Base-by-base conservation (phyloP, 257 asterid genomes). In the Solanum pennellii region DNA sequence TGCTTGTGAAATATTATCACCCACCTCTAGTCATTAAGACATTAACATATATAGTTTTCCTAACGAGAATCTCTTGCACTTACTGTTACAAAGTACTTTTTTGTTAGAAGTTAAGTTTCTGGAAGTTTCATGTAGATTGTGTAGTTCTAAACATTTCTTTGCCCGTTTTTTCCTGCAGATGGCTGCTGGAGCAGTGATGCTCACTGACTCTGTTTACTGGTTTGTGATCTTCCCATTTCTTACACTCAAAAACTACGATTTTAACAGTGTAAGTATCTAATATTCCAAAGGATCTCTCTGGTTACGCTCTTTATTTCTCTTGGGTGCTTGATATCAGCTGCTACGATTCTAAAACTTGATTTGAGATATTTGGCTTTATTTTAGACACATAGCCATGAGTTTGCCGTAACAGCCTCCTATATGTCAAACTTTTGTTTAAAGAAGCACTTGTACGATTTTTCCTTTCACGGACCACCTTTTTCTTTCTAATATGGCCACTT, bases 161-260 rank as follows among this genome's bases (percentile, higher is more conserved):
- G 5, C 29, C 29, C 44, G 4, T 29, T n/a, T 80, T 49, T 49
- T 44, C 56, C 69, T 52, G 90, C 96, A 97, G 99, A 92, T 94
- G 94, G 93, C 96, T 72, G 98, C 98, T 42, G 99, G 99, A 84
- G 96, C 99, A 6, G 99, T 94, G 86, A 91, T 94, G 91, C 91
- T 97, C 88, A 95, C 99, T 3, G 98, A 95, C 90, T 2, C 72
- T 82, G 91, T 97, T 77, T 97, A 97, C 90, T 95, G 99, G 99
- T 82, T 85, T 39, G 89, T 97, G 74, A 95, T 95, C 86, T 94
- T 92, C 91, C 99, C 99, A 31, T 95, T 95, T 85, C 91, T 96
- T 87, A 91, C 90, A 35, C 94, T 97, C 88, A 91, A 86, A 91
- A 95, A 97, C 87, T 95, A 94, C 77, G 96, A 95, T 88, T 87